These are phyloP conservation scores for Abrus precatorius DNA, from an alignment of 306 rosid genomes.

Conservation along the genomic window DNA sequence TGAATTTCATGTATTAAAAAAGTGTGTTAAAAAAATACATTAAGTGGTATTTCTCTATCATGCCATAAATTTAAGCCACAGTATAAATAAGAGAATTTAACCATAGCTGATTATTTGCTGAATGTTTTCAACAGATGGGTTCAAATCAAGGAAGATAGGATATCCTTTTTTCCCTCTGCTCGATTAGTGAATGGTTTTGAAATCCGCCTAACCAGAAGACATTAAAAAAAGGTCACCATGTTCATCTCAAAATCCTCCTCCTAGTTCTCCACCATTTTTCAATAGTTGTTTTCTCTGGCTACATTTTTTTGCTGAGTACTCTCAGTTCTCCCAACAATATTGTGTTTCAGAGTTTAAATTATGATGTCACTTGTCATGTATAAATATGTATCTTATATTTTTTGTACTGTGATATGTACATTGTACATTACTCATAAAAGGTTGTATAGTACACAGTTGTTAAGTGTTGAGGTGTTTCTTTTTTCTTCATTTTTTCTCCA, in stretches of 20 bases:
- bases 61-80: not conserved
- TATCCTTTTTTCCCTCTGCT: constrained; percentile 96
- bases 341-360: constrained; percentile 50
- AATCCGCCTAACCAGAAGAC: constrained; percentile 64
- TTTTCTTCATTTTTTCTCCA: not conserved
- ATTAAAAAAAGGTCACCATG: constrained; percentile 38
- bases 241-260: constrained; percentile 18
- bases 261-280: constrained; percentile 29
- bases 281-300: constrained; percentile 46
- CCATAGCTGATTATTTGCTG: constrained; percentile 10
- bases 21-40: not conserved
- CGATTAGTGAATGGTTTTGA: constrained; percentile 88
- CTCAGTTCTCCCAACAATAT: constrained; percentile 51
- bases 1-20: not conserved
- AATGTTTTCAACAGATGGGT: constrained; percentile 70
- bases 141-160: constrained; percentile 79
- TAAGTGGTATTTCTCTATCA: not conserved
- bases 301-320: constrained; percentile 58
- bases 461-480: not conserved
- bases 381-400: constrained; percentile 21
- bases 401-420: constrained; percentile 34
- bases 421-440: constrained; percentile 29
- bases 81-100: not conserved
- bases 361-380: constrained; percentile 35
- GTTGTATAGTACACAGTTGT: constrained; percentile 37